Evolutionary conservation across 1,284 basidiomycete species (phyloP).

Genomic region (Rhodotorula sp.): DNA sequence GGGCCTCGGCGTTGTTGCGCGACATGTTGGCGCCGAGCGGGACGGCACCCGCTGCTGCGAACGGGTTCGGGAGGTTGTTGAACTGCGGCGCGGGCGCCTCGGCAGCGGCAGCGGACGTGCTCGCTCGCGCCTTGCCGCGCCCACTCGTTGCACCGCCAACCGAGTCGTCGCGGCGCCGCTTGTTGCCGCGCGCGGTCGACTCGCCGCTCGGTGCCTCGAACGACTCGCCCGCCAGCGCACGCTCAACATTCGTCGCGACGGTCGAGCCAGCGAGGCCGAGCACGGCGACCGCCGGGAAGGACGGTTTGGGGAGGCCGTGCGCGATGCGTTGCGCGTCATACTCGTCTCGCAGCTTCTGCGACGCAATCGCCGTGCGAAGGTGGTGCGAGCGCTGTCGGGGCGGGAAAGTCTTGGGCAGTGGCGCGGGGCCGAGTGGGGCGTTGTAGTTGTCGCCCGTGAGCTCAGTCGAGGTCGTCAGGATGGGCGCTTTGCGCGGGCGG

Average conservation of each 20-base stretch:
- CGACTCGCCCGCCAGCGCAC: constrained; percentile 27
- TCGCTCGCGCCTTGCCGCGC: constrained; percentile 6
- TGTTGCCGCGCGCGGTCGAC: constrained; percentile 4
- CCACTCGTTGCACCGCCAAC: not conserved
- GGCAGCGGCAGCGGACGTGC: not conserved
- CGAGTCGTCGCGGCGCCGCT: constrained; percentile 23
- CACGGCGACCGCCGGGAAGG: constrained; percentile 27
- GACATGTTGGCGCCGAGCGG: constrained; percentile 24
- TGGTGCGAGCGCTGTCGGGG: constrained; percentile 34
- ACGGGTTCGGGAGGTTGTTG: constrained; percentile 35
- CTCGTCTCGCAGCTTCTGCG: constrained; percentile 28
- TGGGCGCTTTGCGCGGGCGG: constrained; percentile 17
- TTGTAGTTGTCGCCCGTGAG: constrained; percentile 31
- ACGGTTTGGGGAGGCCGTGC: constrained; percentile 5
- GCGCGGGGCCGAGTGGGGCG: constrained; percentile 17
- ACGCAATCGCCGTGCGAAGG: constrained; percentile 27
- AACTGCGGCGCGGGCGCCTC: not conserved
- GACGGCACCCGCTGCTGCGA: constrained; percentile 23
- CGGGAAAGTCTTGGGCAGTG: constrained; percentile 17
- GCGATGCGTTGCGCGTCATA: constrained; percentile 26
- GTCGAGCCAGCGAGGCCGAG: constrained; percentile 31
- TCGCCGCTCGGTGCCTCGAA: not conserved
- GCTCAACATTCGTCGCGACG: constrained; percentile 30
- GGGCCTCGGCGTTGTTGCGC: constrained; percentile 24
- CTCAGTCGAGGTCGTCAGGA: constrained; percentile 29